Percentiles rank a stretch among this genome's conserved stretches.
Conservation (phyloP, 2,329 filamentous ascomycete genomes). For the Lachnellula subtilissima region DNA sequence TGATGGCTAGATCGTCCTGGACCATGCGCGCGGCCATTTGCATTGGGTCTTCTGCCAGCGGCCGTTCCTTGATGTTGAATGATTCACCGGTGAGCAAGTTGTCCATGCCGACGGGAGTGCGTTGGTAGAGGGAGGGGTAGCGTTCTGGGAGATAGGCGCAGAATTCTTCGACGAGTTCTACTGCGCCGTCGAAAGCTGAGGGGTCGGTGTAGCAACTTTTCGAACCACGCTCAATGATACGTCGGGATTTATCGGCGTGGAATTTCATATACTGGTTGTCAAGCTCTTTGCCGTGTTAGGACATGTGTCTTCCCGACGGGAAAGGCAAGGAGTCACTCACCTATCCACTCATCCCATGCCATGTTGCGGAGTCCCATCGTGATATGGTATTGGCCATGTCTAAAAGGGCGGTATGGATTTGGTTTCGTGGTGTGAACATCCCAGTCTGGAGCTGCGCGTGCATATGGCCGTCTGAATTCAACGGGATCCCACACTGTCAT, state of each 20-base stretch:
- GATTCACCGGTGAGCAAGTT: constrained; percentile 68
- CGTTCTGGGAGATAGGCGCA: constrained; percentile 65
- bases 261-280: constrained; percentile 73
- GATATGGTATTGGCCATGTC: constrained; percentile 31
- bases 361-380: constrained; percentile 33
- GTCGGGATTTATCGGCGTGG: constrained; percentile 64
- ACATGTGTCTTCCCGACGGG: neutral
- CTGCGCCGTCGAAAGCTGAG: constrained; percentile 64
- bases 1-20: constrained; percentile 79
- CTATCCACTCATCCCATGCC: constrained; percentile 34
- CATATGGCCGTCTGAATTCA: constrained; percentile 29
- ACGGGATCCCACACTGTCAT: constrained; percentile 29
- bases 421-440: constrained; percentile 30
- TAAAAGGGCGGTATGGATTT: constrained; percentile 31
- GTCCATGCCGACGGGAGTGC: constrained; percentile 59
- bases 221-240: constrained; percentile 60
- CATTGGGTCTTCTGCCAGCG: constrained; percentile 74
- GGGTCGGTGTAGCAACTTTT: constrained; percentile 68
- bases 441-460: constrained; percentile 26
- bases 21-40: constrained; percentile 64
- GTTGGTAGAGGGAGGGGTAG: constrained; percentile 66
- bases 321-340: constrained; percentile 12
- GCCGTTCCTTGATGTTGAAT: constrained; percentile 62
- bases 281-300: constrained; percentile 49
- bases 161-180: constrained; percentile 74